phyloP scores from a whole-genome alignment of 805 yeast species.

The Candida khao-thaluensis region DNA sequence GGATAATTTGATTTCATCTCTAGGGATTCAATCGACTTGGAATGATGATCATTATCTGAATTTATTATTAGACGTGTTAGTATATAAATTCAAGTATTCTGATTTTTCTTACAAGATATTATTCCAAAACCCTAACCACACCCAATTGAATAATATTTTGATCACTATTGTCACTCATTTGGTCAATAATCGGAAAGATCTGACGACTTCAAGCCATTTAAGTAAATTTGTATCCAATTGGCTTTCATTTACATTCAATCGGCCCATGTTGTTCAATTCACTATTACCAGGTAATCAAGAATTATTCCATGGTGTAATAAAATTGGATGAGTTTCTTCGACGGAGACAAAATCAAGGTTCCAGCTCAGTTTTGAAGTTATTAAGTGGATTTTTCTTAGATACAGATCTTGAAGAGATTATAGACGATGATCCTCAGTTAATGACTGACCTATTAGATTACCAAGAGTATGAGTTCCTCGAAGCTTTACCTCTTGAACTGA shows the following conservation, averaged over 20 bases:
- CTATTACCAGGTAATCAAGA: conserved; percentile 26
- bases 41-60: conserved; percentile 20
- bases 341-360: neutral
- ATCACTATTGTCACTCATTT: conserved; percentile 18
- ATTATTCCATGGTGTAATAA: conserved; percentile 23
- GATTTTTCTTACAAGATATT: neutral
- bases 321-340: conserved; percentile 5
- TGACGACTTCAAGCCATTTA: neutral
- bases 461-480: conserved; percentile 9
- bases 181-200: conserved; percentile 2
- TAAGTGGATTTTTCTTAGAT: conserved; percentile 7
- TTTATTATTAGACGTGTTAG: conserved; percentile 21
- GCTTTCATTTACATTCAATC: conserved; percentile 18
- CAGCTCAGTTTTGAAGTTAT: neutral
- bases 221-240: conserved; percentile 14
- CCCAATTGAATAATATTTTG: conserved; percentile 21
- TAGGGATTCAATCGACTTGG: conserved; percentile 11
- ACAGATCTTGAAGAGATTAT: neutral
- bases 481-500: conserved; percentile 10
- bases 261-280: conserved; percentile 24
- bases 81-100: conserved; percentile 1
- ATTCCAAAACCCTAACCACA: conserved; percentile 20
- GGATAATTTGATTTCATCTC: conserved; percentile 20
- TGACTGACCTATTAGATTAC: conserved; percentile 3
- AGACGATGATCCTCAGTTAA: conserved; percentile 4